A percentile compares a stretch with the other conserved stretches of the same genome.
Conservation (phyloP, 148 eudicot genomes). For the Vaccinium macrocarpon region DNA sequence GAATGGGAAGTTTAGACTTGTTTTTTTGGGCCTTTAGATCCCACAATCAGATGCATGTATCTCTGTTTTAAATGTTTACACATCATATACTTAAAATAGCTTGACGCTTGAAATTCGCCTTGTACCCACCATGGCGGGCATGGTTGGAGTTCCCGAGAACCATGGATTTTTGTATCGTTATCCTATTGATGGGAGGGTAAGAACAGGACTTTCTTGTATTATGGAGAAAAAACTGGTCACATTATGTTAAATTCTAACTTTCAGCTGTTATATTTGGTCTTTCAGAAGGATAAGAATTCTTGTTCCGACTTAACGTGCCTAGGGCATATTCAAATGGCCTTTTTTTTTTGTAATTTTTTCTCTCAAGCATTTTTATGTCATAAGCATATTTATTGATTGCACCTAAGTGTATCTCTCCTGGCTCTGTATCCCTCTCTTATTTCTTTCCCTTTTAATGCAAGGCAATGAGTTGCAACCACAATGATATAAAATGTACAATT, state of each 20-base stretch:
- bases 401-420: no score
- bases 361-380: slow-evolving; percentile 39
- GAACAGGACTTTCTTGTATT: slow-evolving; percentile 9
- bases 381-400: slow-evolving; percentile 28
- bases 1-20: no score
- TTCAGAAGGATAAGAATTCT: not conserved
- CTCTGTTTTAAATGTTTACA: not conserved
- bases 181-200: slow-evolving; percentile 99
- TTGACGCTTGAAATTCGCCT: slow-evolving; percentile 12
- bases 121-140: slow-evolving; percentile 42
- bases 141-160: slow-evolving; percentile 95
- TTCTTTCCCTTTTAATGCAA: not conserved
- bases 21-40: no score
- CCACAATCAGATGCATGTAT: no score
- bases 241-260: not conserved
- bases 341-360: slow-evolving; percentile 15
- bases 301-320: not conserved
- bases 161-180: slow-evolving; percentile 89
- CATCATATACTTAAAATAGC: not conserved
- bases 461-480: not conserved
- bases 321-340: not conserved
- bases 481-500: not conserved
- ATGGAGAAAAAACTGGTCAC: not conserved
- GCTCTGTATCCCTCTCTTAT: not conserved
- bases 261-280: not conserved